Base-by-base conservation (phyloP, 192 early-diverging fungal species). In the Coemansia sp. region DNA sequence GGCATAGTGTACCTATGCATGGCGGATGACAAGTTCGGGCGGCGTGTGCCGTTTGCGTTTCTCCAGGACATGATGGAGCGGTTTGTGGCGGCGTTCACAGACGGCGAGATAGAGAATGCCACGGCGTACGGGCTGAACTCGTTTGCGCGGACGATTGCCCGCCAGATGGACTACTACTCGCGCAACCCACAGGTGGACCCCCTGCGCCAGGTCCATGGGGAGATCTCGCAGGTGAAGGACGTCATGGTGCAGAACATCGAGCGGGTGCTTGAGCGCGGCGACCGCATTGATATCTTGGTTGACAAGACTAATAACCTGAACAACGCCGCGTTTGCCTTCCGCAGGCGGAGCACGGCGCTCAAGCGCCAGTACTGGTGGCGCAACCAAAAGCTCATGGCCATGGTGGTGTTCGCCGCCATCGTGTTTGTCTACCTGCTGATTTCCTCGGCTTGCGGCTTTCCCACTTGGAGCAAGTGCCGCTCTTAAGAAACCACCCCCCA, bases 231-330 rank as follows among this genome's bases (percentile, higher is more conserved):
- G 80, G 94, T 95, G 63, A 91, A 91, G 75, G 93, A 94, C 84
- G 93, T 95, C 45, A 95, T 97, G 94, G 92, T 94, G 31, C 88
- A 92, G 78, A 97, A 97, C 72, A 97, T 97, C 67, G 94, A 96
- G 68, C 86, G 90, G 24, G 92, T 96, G 2, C 73, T 96, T 69
- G 93, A 94, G 68, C 85, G 95, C 41, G 92, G 93, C 45, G 95
- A 94, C 70, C 81, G 93, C 9, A 94, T 95, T 72, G 93, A 95
- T 39, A 85, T 94, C 29, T 79, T 97, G 11, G 92, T 95, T 9
- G 93, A 95, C 83, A 95, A 95, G 80, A 95, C 93, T 6, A 93
- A 94, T 64, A 89, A 72, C 72, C 77, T 97, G 68, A 94, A 91
- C 66, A 93, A 93, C 64, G 88, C 90, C 40, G 94, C 94, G 4